Conservation (phyloP, 192 early-diverging fungal genomes). For the Dissophora ornata region DNA sequence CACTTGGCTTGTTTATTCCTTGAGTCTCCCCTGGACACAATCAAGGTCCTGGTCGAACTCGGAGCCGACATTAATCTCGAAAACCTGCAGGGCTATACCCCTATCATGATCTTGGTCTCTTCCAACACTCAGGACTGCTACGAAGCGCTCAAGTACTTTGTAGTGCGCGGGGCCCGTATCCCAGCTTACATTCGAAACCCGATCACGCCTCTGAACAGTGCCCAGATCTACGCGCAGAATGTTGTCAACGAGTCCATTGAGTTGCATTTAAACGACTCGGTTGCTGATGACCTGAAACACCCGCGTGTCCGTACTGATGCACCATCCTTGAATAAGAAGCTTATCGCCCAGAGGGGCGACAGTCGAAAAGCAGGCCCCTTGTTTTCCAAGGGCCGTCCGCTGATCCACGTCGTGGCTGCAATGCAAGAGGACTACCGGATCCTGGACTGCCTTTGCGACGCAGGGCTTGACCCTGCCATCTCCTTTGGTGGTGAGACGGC, state of each 20-base stretch:
- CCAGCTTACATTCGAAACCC: conserved; percentile 44
- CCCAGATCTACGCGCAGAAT: conserved; percentile 37
- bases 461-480: conserved; percentile 48
- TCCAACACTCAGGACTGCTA: conserved; percentile 51
- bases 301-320: too few relatives aligned
- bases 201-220: conserved; percentile 35
- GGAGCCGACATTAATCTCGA: conserved; percentile 53
- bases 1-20: conserved; percentile 45
- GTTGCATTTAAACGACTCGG: background rate
- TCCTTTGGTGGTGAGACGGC: conserved; percentile 36
- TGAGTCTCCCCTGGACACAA: conserved; percentile 44
- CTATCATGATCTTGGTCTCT: conserved; percentile 37
- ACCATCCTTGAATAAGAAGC: too few relatives aligned
- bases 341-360: background rate
- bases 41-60: conserved; percentile 49
- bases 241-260: conserved; percentile 30
- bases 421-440: conserved; percentile 54
- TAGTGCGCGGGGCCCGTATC: conserved; percentile 37
- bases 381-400: conserved; percentile 15
- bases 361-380: background rate
- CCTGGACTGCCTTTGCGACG: conserved; percentile 42
- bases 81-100: conserved; percentile 49
- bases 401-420: conserved; percentile 48
- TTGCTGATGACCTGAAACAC: background rate
- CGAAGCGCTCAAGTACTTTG: conserved; percentile 46